Conservation (phyloP, 345 rosid genomes). For the Eucalyptus fibrosa region DNA sequence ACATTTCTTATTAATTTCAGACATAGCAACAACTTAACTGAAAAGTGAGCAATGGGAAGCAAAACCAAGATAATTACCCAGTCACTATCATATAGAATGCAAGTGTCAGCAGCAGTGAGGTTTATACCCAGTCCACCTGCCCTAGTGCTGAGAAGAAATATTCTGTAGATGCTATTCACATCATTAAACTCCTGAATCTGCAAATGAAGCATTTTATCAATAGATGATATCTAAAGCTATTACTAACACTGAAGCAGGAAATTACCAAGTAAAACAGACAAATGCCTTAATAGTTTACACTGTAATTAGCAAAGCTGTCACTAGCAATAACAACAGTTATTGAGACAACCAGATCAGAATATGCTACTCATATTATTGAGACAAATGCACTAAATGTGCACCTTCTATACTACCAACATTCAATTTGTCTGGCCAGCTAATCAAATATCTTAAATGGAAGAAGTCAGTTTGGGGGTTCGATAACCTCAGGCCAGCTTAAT, state of each 20-base stretch:
- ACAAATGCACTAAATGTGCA: neutral
- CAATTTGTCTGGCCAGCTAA: neutral
- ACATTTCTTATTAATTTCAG: neutral
- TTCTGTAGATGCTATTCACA: slow-evolving; percentile 42
- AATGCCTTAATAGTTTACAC: neutral
- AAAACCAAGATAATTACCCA: slow-evolving; percentile 45
- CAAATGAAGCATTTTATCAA: neutral
- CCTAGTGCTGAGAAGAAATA: slow-evolving; percentile 91
- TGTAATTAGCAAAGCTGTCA: neutral
- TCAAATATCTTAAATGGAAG: neutral
- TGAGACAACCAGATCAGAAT: neutral
- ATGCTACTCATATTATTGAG: neutral
- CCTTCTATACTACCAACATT: neutral
- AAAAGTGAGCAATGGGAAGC: neutral
- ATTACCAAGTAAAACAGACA: neutral
- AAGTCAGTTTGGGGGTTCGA: neutral
- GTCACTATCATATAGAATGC: slow-evolving; percentile 93
- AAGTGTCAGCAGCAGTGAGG: slow-evolving; percentile 94
- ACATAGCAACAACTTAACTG: neutral
- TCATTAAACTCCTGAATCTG: slow-evolving; percentile 83
- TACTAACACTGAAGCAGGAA: neutral
- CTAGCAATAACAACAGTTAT: neutral
- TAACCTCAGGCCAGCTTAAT: neutral
- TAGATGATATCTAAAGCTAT: neutral
- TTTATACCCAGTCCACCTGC: slow-evolving; percentile 99